A percentile compares a stretch with the other conserved stretches of the same genome.
phyloP scores from a whole-genome alignment of 176 grass and related monocot genomes.

The Bromus sterilis region DNA sequence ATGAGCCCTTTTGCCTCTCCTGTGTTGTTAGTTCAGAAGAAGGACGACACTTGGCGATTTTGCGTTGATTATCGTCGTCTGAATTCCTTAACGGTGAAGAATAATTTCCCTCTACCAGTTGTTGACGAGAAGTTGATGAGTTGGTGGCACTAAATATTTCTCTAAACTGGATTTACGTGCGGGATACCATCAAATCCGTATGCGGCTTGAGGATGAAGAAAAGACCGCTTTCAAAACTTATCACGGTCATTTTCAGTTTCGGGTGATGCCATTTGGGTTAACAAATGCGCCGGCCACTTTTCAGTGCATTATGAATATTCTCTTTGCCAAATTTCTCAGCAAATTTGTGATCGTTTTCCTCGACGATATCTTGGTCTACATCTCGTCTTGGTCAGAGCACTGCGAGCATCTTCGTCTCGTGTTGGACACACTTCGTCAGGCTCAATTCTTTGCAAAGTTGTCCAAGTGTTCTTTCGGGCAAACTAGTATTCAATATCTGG shows the following conservation, averaged over 20 bases:
- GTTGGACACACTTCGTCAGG: not conserved
- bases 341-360: not conserved
- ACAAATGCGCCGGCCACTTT: not conserved
- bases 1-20: not conserved
- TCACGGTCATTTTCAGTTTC: not conserved
- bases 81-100: not conserved
- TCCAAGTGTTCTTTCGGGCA: not conserved
- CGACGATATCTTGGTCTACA: not conserved
- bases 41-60: not conserved
- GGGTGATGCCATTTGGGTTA: not conserved
- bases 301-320: not conserved
- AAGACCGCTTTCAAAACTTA: not conserved
- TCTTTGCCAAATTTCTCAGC: not conserved
- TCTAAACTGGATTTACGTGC: not conserved
- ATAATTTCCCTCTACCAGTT: not conserved
- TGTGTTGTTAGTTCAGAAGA: not conserved
- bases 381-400: not conserved
- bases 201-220: not conserved
- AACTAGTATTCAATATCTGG: not conserved
- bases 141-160: not conserved
- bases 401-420: not conserved
- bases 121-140: not conserved
- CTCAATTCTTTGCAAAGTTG: not conserved
- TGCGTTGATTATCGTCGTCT: not conserved
- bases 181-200: not conserved